Base-by-base conservation (phyloP, 2,329 filamentous ascomycete genomes). In the Karstenula rhodostoma region DNA sequence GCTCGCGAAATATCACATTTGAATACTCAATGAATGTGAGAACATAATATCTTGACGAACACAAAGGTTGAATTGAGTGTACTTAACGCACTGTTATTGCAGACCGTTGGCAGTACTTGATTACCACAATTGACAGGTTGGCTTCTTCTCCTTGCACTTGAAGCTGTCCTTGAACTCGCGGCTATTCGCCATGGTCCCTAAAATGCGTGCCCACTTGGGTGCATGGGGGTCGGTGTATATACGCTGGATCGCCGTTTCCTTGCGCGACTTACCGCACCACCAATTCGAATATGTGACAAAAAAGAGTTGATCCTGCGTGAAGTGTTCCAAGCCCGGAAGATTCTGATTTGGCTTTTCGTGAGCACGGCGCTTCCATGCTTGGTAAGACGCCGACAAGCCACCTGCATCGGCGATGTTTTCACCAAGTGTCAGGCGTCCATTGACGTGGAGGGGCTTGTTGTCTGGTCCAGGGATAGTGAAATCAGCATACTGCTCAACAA, bases 391-490 rank as follows among this genome's bases (percentile, higher is more conserved):
- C 8, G 82, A 80, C 0, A 91, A 70, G n/a, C 89, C 89, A n/a
- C 88, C 89, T 0, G 88, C 86, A 72, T 91, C 89, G 1, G 88
- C 88, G 69, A 91, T 87, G 71, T 90, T 90, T 77, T 91, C 89
- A n/a, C 85, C 86, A 2, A 90, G 77, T 0, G 89, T 91, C 22
- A 86, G 78, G n/a, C 77, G 78, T 17, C 88, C 89, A 60, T 89
- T 86, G 57, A 90, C 83, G 61, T 87, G 83, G 0, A 89, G 77
- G 4, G 81, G 78, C 59, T 85, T 82, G 0, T 80, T 84, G 40
- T 87, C 81, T 22, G 85, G 80, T 0, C 83, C 84, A 0, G 79
- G 78, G 17, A 89, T 80, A 1, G 84, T 86, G 71, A 84, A 89
- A 33, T 87, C 82, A 59, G 77, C 75, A 71, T 89, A 91, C 76